Conservation (phyloP, 768 basidiomycete species). For the Mycena leptocephala region DNA sequence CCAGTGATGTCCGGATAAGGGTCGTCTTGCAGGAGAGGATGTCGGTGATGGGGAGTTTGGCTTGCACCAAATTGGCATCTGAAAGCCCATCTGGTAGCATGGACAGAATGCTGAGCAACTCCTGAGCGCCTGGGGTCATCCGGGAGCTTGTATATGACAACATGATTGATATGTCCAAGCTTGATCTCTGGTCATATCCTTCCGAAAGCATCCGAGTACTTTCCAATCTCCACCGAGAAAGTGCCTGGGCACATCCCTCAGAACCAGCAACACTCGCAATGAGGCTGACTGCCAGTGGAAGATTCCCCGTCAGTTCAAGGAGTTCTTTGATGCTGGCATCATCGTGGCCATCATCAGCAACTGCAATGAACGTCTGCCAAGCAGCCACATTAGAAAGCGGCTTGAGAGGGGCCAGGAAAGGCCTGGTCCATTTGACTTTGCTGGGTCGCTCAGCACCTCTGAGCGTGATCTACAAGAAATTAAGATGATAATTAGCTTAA, state of each 20-base stretch:
- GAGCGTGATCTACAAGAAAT: conserved; percentile 7
- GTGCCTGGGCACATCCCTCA: conserved; percentile 9
- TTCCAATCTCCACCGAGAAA: background rate
- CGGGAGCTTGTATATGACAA: conserved; percentile 22
- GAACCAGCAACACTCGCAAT: conserved; percentile 8
- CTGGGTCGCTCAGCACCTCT: conserved; percentile 20
- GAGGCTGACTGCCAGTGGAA: conserved; percentile 22
- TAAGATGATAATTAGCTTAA: background rate
- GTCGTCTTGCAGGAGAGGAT: conserved; percentile 8
- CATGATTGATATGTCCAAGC: conserved; percentile 22
- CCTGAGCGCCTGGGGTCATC: conserved; percentile 13
- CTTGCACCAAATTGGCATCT: conserved; percentile 7
- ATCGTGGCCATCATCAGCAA: conserved; percentile 3
- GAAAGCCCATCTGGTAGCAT: conserved; percentile 14
- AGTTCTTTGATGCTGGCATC: background rate
- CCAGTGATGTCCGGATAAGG: conserved; percentile 6
- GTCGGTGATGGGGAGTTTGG: background rate
- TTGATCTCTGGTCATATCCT: no score
- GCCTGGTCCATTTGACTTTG: conserved; percentile 16
- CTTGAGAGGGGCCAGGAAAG: conserved; percentile 7
- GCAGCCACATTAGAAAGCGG: conserved; percentile 15
- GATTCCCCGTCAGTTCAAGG: conserved; percentile 8
- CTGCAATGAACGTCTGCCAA: conserved; percentile 8
- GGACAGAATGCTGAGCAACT: conserved; percentile 15
- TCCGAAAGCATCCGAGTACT: conserved; percentile 6